Base-by-base conservation (phyloP, 2,329 filamentous ascomycete species). In the Fusarium coffeatum region DNA sequence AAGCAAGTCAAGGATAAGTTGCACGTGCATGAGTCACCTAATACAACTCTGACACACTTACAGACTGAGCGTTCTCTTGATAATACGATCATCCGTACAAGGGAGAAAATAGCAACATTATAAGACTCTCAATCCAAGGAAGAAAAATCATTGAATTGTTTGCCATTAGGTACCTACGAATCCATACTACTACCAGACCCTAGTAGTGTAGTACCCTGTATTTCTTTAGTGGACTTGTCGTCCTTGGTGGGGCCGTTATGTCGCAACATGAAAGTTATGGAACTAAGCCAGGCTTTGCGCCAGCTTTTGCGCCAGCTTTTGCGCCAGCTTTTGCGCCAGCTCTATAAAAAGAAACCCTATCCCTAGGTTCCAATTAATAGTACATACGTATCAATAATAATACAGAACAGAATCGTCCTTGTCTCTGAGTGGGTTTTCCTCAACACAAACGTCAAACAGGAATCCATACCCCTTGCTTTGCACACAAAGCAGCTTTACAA, bases 11-110 rank as follows among this genome's bases (percentile, higher is more conserved):
- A 63, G 59, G 68, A 68, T 70, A 53, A 50, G 34, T 43, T 71
- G 68, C 68, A 71, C 68, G 68, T 71, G 68, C 68, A 71, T 67
- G 45, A 68, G 59, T 55, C 68, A 65, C 59, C 55, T 32, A 46
- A 58, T 60, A 48, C 58, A 45, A 65, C 55, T 63, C 51, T 63
- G 66, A 67, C 57, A 43, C 64, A 40, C 37, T 23, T 43, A 23
- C n/a, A n/a, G 42, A 40, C 12, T 40, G 42, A 18, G 32, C 10
- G 15, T 30, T 30, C n/a, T 64, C 13, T 42, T 16, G n/a, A 40
- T 50, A 32, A 10, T 18, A n/a, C 27, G 12, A 20, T 37, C 6
- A n/a, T 37, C 34, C 34, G 34, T 37, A n/a, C 15, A 25, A 6
- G 23, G 27, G 12, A 22, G 5, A 22, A 28, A 34, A 28, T 10